phyloP scores from a whole-genome alignment of 768 basidiomycete species.

The Cantharellus anzutake region DNA sequence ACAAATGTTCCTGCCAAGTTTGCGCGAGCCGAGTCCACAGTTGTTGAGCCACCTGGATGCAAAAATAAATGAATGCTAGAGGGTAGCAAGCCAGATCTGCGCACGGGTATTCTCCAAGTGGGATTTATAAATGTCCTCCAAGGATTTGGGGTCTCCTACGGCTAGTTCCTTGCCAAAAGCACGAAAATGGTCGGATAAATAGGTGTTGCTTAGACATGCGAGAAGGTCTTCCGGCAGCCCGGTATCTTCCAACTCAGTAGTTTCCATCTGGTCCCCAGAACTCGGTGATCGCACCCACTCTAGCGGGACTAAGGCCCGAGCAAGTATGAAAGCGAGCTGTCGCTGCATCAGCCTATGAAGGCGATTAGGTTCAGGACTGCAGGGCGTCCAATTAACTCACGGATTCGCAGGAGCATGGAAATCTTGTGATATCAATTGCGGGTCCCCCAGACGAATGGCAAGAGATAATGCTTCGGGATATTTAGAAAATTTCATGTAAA shows the following conservation, averaged over 20 bases:
- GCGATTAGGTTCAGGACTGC: not conserved
- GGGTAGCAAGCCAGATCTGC: conserved; percentile 11
- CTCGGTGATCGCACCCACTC: conserved; percentile 63
- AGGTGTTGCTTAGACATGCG: conserved; percentile 72
- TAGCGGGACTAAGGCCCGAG: conserved; percentile 76
- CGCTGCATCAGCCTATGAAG: conserved; percentile 62
- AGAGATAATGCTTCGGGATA: conserved; percentile 83
- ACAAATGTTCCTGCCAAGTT: conserved; percentile 96
- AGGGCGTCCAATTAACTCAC: conserved; percentile 23
- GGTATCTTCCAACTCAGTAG: conserved; percentile 33
- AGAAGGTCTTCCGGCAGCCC: conserved; percentile 66
- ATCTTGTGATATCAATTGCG: conserved; percentile 62
- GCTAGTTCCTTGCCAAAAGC: conserved; percentile 89
- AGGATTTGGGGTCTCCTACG: conserved; percentile 69
- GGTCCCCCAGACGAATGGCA: conserved; percentile 69
- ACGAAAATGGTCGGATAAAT: conserved; percentile 67
- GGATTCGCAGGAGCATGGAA: conserved; percentile 81
- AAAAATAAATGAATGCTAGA: not conserved
- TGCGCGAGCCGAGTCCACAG: conserved; percentile 81
- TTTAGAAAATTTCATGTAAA: conserved; percentile 72
- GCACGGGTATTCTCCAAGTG: conserved; percentile 81
- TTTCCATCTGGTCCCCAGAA: conserved; percentile 29
- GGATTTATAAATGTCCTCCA: conserved; percentile 95
- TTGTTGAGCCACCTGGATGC: conserved; percentile 41
- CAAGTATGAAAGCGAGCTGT: conserved; percentile 85